Percentiles rank a stretch among this genome's conserved stretches.
Evolutionary conservation across 331 rosid genomes (phyloP).

Genomic region (Pyracantha coccinea): DNA sequence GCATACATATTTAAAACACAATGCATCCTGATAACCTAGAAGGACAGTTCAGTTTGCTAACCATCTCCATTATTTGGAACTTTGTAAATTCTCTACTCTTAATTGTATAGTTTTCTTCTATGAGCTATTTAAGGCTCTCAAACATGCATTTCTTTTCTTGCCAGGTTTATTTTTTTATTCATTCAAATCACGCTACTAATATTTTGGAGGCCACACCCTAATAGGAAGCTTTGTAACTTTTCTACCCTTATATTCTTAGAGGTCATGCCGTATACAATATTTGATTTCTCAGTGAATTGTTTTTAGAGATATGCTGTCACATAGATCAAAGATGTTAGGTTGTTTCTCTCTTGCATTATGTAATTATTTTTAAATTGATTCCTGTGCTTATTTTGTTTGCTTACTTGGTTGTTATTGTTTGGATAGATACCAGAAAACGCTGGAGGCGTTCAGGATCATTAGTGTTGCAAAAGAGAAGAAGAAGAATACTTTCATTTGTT

Average conservation of each 20-base stretch:
- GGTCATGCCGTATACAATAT: background rate
- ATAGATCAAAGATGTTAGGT: background rate
- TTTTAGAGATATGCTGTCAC: background rate
- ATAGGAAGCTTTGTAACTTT: background rate
- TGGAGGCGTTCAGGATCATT: slow-evolving; percentile 48
- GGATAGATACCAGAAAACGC: slow-evolving; percentile 61
- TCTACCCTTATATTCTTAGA: background rate
- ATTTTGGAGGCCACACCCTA: too few relatives aligned
- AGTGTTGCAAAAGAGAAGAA: slow-evolving; percentile 62
- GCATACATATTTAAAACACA: background rate
- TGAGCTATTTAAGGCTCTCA: background rate
- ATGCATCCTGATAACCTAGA: background rate
- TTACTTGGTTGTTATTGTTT: slow-evolving; percentile 17
- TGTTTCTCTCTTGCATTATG: background rate
- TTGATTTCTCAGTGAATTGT: background rate
- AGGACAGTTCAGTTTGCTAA: background rate
- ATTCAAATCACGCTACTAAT: background rate
- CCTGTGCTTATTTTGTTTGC: background rate
- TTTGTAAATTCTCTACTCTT: background rate
- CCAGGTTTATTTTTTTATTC: background rate
- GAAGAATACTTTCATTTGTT: slow-evolving; percentile 61
- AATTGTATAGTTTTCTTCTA: background rate
- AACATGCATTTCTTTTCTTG: background rate
- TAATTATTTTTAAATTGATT: background rate
- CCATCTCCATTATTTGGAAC: background rate